Percentiles rank a stretch among this genome's conserved stretches.
phyloP scores from a whole-genome alignment of 192 early-diverging fungal species.

The Rhizophagus sp. region DNA sequence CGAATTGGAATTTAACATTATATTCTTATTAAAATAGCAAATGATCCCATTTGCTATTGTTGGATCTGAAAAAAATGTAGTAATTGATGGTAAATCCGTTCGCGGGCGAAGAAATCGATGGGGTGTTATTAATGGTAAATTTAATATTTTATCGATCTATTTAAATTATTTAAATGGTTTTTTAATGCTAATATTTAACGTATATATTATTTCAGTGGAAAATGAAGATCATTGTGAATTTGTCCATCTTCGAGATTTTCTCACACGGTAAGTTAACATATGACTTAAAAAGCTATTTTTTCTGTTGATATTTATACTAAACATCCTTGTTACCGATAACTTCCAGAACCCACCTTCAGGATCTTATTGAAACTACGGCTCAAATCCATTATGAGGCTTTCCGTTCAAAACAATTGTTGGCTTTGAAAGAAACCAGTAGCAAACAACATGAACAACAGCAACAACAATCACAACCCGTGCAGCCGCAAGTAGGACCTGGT shows the following conservation, averaged over 20 bases:
- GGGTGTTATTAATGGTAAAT: slow-evolving; percentile 81
- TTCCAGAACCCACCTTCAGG: slow-evolving; percentile 88
- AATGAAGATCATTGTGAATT: slow-evolving; percentile 96
- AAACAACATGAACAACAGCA: slow-evolving; percentile 45
- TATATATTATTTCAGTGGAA: slow-evolving; percentile 63
- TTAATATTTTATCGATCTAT: neutral
- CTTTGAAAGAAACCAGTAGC: slow-evolving; percentile 50
- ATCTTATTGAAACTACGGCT: slow-evolving; percentile 94
- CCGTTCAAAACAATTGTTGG: slow-evolving; percentile 73
- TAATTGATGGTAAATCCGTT: slow-evolving; percentile 84
- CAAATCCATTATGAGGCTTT: slow-evolving; percentile 96
- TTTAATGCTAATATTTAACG: neutral
- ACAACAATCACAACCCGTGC: slow-evolving; percentile 11
- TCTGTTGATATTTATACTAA: neutral
- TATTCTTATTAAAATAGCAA: slow-evolving; percentile 45
- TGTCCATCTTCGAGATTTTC: slow-evolving; percentile 88
- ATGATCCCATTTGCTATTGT: slow-evolving; percentile 94
- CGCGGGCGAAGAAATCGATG: slow-evolving; percentile 86
- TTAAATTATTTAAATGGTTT: neutral
- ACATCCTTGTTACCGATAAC: neutral
- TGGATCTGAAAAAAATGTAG: slow-evolving; percentile 86
- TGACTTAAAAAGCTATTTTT: neutral
- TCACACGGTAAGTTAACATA: slow-evolving; percentile 47
- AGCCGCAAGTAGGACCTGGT: slow-evolving; percentile 11
- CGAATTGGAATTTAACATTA: neutral